Base-by-base conservation (phyloP, 345 rosid genomes). In the Citrus glauca region DNA sequence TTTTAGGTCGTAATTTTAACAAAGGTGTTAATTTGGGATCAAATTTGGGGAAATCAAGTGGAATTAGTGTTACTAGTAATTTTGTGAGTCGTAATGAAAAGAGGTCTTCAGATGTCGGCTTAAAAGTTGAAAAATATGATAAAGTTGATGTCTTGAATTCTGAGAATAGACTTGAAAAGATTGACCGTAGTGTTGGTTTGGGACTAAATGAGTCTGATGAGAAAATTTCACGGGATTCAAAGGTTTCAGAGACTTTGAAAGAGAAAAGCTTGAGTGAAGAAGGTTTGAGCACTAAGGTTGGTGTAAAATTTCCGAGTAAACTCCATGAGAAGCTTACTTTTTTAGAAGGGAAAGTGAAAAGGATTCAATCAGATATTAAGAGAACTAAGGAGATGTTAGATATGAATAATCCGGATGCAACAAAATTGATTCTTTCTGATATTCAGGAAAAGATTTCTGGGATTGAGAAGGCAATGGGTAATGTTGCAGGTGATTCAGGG, bases 251-350 rank as follows among this genome's bases (percentile, higher is more conserved):
- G 78, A 83, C 81, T 57, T 53, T 74, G 16, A 90, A 87, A 77
- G 94, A 81, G 68, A 82, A 82, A 62, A 83, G 70, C 57, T 65
- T 79, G 66, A 76, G 71, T 57, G 86, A 83, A 50, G 87, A 85
- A 56, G 76, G 81, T 27, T 78, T 56, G 0, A 74, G 79, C 48
- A 40, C 70, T 37, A 74, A 37, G 66, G 78, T 16, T 75, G 73
- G 76, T 69, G 38, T 66, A 25, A 93, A 90, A 61, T 85, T 86
- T 70, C 90, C 89, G 0, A 90, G 95, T 74, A 94, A 88, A 84
- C 90, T 97, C 72, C 97, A 97, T n/a, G 96, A 94, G 80, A 94
- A 91, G 90, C 98, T 97, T 55, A 95, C 98, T 42, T 94, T 94
- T 86, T 80, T 97, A 35, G 99, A 94, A 82, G 98, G 96, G 11